Base-by-base conservation (phyloP, 805 yeast species). In the Metahyphopichia silvanorum region DNA sequence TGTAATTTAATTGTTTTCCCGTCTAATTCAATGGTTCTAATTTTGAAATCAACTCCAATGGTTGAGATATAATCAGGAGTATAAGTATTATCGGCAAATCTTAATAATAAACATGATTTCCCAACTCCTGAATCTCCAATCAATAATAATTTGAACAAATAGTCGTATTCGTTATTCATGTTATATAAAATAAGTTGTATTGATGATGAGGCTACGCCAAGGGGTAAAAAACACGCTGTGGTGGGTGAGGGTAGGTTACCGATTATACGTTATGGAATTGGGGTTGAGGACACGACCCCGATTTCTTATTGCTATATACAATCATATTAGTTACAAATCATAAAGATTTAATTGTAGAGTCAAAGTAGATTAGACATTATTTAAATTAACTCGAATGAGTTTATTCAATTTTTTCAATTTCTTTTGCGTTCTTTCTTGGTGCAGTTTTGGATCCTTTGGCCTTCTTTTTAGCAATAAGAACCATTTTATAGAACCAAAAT, bases 91-190 rank as follows among this genome's bases (percentile, higher is more conserved):
- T 93, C 98, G 33, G 97, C 96, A 60, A 93, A 93, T 64, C 98
- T 80, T 55, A 93, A 72, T 54, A 93, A 72, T 58, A 93, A 71
- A 74, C 98, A 93, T 6, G 97, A 88, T 63, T 93, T 93, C 42
- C 98, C 98, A 31, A 93, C 98, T 49, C 98, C 98, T 29, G 98
- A 91, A 65, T 93, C 96, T 41, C 98, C 98, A 53, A 93, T 93
- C 66, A 93, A 78, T 58, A 93, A 74, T 49, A 93, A 77, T 67
- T 93, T 93, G 71, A 93, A 93, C 56, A 93, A 76, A 61, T 88
- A 93, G 67, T 93, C 98, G 96, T 93, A 93, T 68, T 94, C 95
- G 73, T 82, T 82, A 66, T 84, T 85, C 93, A 85, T 84, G 36
- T 34, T 24, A n/a, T n/a, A n/a, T n/a, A n/a, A n/a, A n/a, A n/a